A percentile compares a stretch with the other conserved stretches of the same genome.
Evolutionary conservation across 139 green algal genomes (phyloP).

Genomic region (Coelastrella sp.): DNA sequence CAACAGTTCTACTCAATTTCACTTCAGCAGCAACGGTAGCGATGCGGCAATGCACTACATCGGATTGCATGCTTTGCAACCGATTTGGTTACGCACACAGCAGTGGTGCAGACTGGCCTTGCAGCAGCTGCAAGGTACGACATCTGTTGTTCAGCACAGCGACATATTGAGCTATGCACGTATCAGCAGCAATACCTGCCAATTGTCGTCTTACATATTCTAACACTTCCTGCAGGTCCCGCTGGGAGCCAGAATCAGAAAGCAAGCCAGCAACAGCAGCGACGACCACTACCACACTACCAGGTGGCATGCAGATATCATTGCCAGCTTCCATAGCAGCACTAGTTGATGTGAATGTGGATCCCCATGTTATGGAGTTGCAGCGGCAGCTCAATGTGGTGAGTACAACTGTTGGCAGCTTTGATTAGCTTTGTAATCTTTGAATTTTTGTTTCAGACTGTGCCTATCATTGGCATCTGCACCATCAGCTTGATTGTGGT

Average conservation of each 20-base stretch:
- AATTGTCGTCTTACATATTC: no score
- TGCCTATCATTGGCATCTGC: background rate
- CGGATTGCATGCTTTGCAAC: no score
- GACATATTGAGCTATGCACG: no score
- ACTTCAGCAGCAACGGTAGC: no score
- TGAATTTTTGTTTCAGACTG: background rate
- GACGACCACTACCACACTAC: background rate
- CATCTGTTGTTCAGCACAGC: no score
- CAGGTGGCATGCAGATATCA: conserved; percentile 11
- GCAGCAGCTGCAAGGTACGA: no score
- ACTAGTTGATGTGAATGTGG: conserved; percentile 35
- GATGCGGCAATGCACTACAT: no score
- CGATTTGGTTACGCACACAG: no score
- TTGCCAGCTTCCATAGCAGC: conserved; percentile 31
- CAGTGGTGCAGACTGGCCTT: no score
- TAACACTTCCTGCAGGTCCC: background rate
- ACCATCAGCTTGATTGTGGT: no score
- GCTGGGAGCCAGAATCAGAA: conserved; percentile 42
- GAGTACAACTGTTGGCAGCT: background rate
- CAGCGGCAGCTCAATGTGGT: conserved; percentile 44
- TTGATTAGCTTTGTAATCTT: background rate
- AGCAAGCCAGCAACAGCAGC: conserved; percentile 21
- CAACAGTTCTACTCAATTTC: no score
- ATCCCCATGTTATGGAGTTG: conserved; percentile 37
- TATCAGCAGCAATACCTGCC: no score